Evolutionary conservation across 305 asterid genomes (phyloP), one percentile per base, ranked within the genome.

Genomic region (Fraxinus albicans): DNA sequence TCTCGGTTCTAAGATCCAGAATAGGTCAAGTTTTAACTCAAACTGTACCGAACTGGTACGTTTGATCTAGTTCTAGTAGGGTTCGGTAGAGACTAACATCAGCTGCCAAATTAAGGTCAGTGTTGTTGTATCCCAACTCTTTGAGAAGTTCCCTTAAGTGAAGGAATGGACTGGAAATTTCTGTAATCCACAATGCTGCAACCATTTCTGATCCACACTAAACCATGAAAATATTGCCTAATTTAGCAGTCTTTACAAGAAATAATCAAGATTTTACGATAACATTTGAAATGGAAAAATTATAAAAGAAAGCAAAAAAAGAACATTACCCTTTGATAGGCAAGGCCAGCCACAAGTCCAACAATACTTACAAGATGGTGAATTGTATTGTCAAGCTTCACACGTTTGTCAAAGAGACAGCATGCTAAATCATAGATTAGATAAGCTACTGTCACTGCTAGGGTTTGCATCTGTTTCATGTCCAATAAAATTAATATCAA

Each of bases 191-290:
- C 83, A 96, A 73, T 50, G 92, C 84, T 73, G 92, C 95, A 80
- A 93, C 94, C 97, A 96, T 88, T 84, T 94, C 97, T 80, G 98
- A 89, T 81, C 97, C 97, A 88, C 98, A 90, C 98, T 96, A 63
- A 83, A 73, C 5, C 77, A 31, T 42, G 25, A 65, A 60, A 69
- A 77, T 13, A 58, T 67, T 31, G 19, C 34, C 36, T n/a, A 44
- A 70, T 47, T 13, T 81, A 9, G 25, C 53, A 8, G 34, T 13
- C 38, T 47, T 33, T 3, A 27, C 33, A 73, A 50, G 33, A 9
- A 42, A 38, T 29, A 0, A 42, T 12, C 1, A 31, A 19, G 1
- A 63, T 58, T 58, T 67, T 27, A 63, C 13, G 1, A 35, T 25
- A 74, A 27, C 1, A 60, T 1, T 1, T 19, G 3, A 42, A 70